phyloP scores from a whole-genome alignment of 1,284 basidiomycete species.

The Meripilus lineatus region DNA sequence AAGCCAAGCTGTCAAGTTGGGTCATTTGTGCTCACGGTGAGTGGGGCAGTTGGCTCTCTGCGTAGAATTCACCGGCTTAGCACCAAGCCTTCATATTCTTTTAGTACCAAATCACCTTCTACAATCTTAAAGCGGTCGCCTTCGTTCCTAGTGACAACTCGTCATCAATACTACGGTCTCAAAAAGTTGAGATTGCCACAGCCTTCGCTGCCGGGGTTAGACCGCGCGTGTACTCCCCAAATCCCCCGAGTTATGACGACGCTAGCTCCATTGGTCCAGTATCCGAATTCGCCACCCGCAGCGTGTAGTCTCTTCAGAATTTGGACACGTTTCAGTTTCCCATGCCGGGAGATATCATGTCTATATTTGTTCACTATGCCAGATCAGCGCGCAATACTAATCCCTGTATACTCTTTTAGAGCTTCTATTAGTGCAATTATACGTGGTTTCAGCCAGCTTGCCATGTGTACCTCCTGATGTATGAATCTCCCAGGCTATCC shows the following conservation, averaged over 20 bases:
- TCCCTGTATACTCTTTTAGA: too few relatives aligned
- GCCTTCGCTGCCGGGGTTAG: conserved; percentile 10
- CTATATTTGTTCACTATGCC: too few relatives aligned
- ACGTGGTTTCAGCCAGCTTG: too few relatives aligned
- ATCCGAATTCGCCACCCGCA: conserved; percentile 3
- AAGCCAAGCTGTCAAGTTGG: conserved; percentile 19
- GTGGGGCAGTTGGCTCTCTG: conserved; percentile 1
- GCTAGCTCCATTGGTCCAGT: conserved; percentile 3
- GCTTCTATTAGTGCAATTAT: too few relatives aligned
- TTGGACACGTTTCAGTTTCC: too few relatives aligned
- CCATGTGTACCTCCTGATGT: too few relatives aligned
- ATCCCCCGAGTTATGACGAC: conserved; percentile 11
- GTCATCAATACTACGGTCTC: conserved; percentile 1
- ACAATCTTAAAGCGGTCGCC: conserved; percentile 6
- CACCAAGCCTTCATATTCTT: background rate
- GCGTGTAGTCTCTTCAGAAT: too few relatives aligned
- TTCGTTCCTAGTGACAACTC: conserved; percentile 3
- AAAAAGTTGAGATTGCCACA: conserved; percentile 13
- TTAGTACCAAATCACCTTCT: conserved; percentile 12
- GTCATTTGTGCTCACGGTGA: conserved; percentile 19
- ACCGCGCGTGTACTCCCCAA: conserved; percentile 10
- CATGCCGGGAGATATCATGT: too few relatives aligned
- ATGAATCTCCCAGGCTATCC: too few relatives aligned
- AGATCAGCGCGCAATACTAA: too few relatives aligned
- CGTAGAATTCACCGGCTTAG: background rate